These are phyloP conservation scores for Misopates orontium DNA, from an alignment of 257 asterid genomes.

Conservation along the genomic window DNA sequence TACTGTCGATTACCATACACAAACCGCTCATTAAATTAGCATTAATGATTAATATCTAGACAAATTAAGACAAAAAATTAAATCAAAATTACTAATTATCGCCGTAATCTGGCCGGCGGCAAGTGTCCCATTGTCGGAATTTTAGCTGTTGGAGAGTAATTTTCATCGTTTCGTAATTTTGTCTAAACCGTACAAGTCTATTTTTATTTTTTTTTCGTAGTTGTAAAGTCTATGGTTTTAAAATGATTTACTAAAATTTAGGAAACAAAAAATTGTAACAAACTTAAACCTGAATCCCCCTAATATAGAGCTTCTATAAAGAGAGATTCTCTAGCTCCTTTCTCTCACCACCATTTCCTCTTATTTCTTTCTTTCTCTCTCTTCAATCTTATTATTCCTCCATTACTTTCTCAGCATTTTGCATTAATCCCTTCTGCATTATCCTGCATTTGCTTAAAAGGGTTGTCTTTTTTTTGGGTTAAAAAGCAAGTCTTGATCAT, in stretches of 20 bases:
- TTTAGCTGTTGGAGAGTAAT: conserved; percentile 20
- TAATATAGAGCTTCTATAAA: conserved; percentile 53
- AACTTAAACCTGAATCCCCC: conserved; percentile 43
- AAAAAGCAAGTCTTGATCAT: not conserved
- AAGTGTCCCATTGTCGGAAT: conserved; percentile 17
- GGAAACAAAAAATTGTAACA: conserved; percentile 1
- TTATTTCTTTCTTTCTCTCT: conserved; percentile 27
- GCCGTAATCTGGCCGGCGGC: conserved; percentile 14
- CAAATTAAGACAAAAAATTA: too few species aligned
- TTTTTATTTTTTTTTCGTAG: not conserved
- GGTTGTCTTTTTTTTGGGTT: conserved; percentile 10
- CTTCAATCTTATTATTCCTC: conserved; percentile 10
- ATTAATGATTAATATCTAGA: too few species aligned
- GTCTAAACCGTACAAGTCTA: not conserved
- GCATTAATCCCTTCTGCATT: conserved; percentile 25
- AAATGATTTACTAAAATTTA: not conserved
- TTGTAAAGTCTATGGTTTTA: conserved; percentile 15
- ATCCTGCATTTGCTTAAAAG: not conserved
- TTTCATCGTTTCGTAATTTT: conserved; percentile 15
- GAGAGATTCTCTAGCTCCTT: conserved; percentile 41
- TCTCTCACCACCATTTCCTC: conserved; percentile 35
- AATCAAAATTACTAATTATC: too few species aligned
- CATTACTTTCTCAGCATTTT: conserved; percentile 12
- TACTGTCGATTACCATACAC: conserved; percentile 2
- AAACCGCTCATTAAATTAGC: too few species aligned